Percentiles rank a stretch among this genome's conserved stretches.
These are phyloP conservation scores for Acanthamoeba triangularis DNA, from an alignment of 208 protist species.

Conservation along the genomic window DNA sequence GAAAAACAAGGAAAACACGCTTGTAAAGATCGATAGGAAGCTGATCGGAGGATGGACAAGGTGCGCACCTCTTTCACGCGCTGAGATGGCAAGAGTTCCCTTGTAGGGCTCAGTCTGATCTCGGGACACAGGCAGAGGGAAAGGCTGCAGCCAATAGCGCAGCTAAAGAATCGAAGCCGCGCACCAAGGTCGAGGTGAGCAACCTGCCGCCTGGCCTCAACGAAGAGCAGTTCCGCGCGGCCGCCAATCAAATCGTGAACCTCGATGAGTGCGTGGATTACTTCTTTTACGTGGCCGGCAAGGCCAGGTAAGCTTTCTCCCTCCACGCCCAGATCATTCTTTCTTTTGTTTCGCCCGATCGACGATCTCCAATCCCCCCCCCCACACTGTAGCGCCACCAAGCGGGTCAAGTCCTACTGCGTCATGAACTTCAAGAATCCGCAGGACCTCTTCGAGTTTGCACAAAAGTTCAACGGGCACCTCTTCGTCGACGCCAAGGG, in stretches of 20 bases:
- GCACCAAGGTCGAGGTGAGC: slow-evolving; percentile 49
- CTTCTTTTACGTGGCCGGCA: slow-evolving; percentile 59
- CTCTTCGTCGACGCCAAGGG: slow-evolving; percentile 40
- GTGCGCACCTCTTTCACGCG: no score
- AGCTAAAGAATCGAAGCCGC: slow-evolving; percentile 42
- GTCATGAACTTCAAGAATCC: slow-evolving; percentile 53
- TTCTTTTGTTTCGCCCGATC: background rate
- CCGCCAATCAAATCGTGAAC: background rate
- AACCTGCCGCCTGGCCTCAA: slow-evolving; percentile 49
- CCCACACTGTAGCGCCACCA: no score
- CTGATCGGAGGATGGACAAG: no score
- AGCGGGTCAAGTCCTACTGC: background rate
- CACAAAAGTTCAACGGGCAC: slow-evolving; percentile 66
- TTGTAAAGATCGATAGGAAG: no score
- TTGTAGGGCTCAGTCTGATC: no score
- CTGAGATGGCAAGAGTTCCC: no score
- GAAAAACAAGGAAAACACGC: no score
- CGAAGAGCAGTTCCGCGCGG: slow-evolving; percentile 55
- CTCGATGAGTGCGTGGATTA: slow-evolving; percentile 60
- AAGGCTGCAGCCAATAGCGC: background rate
- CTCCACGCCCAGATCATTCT: background rate
- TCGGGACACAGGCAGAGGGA: background rate
- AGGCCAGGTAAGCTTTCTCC: slow-evolving; percentile 49
- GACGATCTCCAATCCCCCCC: background rate
- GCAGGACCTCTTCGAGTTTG: slow-evolving; percentile 53